These are phyloP conservation scores for Coemansia sp. DNA, from an alignment of 192 early-diverging fungal genomes.

Conservation along the genomic window DNA sequence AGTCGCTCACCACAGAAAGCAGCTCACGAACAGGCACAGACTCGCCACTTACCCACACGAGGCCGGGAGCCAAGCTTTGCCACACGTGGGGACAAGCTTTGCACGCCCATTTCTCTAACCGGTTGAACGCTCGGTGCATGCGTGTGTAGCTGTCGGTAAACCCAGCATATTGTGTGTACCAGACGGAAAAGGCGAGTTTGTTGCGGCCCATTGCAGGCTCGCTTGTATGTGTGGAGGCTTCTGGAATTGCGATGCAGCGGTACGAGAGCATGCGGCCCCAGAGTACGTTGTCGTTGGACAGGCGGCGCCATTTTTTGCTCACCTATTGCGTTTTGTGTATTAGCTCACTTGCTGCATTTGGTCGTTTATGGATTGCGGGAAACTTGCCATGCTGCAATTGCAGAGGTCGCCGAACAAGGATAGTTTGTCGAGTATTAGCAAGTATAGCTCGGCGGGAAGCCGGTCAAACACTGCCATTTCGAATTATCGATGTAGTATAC, in stretches of 20 bases:
- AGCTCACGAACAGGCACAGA: conserved; percentile 43
- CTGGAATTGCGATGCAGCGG: conserved; percentile 8
- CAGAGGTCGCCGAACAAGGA: conserved; percentile 20
- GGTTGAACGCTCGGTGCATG: conserved; percentile 27
- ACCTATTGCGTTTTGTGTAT: conserved; percentile 10
- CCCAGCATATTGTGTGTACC: conserved; percentile 28
- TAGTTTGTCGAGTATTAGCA: conserved; percentile 27
- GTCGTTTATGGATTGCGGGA: too few species aligned
- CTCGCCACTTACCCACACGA: conserved; percentile 39
- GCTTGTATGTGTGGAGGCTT: too few species aligned
- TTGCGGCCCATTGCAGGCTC: not conserved
- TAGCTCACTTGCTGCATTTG: not conserved
- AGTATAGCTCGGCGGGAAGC: conserved; percentile 32
- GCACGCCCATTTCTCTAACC: conserved; percentile 31
- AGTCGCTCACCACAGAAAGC: conserved; percentile 35
- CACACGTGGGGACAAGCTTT: conserved; percentile 12
- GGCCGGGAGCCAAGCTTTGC: conserved; percentile 39
- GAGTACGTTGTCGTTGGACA: conserved; percentile 25
- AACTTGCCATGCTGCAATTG: conserved; percentile 33
- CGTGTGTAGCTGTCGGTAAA: conserved; percentile 47
- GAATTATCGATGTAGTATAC: not conserved
- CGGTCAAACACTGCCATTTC: not conserved
- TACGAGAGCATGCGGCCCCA: conserved; percentile 29
- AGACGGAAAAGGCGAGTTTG: conserved; percentile 28
- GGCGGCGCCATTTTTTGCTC: conserved; percentile 17